phyloP scores from a whole-genome alignment of 1,139 yeast species.

The Yamadazyma friedrichii region DNA sequence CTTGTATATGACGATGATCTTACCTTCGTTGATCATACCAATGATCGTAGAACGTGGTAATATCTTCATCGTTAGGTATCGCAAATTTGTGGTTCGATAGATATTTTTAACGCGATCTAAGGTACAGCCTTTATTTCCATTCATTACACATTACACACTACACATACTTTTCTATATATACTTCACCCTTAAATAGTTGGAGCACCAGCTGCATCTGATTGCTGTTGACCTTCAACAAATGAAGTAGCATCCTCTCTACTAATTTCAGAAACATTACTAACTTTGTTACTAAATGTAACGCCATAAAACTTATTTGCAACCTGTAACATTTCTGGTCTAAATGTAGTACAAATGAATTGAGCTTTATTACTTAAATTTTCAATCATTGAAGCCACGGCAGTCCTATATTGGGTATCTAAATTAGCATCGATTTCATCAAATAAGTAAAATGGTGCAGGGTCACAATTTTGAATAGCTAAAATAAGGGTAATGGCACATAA shows the following conservation, averaged over 20 bases:
- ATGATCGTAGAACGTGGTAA: conserved; percentile 23
- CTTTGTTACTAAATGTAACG: conserved; percentile 79
- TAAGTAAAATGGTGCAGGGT: conserved; percentile 94
- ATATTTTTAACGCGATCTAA: not conserved
- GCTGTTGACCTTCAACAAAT: conserved; percentile 62
- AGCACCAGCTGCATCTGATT: conserved; percentile 24
- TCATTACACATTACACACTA: not conserved
- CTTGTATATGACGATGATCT: conserved; percentile 66
- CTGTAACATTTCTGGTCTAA: conserved; percentile 87
- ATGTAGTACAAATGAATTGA: conserved; percentile 95
- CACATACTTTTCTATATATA: not conserved
- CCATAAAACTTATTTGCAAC: conserved; percentile 89
- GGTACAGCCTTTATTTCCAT: too few species aligned
- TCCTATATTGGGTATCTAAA: conserved; percentile 86
- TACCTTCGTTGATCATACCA: conserved; percentile 62
- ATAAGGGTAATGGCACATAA: conserved; percentile 92
- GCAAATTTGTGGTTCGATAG: not conserved
- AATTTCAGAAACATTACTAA: conserved; percentile 75
- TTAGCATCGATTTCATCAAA: conserved; percentile 98
- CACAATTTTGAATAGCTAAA: conserved; percentile 89
- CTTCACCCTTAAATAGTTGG: not conserved
- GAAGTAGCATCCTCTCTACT: conserved; percentile 70
- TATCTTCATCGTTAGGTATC: conserved; percentile 4
- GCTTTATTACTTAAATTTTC: conserved; percentile 62
- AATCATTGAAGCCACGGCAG: conserved; percentile 81